Evolutionary conservation across 208 protist genomes (phyloP), one percentile per base, ranked within the genome.

Genomic region (Borovskyia barvae): DNA sequence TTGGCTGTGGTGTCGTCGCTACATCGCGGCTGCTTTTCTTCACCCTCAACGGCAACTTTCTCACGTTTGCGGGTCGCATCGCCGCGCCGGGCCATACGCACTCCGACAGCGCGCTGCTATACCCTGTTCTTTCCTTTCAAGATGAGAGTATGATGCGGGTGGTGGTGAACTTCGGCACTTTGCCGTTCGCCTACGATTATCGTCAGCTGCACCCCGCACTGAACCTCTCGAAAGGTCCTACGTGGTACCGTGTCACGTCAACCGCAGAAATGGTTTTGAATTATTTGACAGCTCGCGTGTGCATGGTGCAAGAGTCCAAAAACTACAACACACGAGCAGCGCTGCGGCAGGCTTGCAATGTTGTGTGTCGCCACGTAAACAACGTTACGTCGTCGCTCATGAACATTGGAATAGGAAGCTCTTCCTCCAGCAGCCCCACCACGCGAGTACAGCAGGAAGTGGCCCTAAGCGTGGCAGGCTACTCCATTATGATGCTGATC

Each of bases 41-140:
- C 66, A 96, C 90, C 1, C 77, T 93, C 5, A 96, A 96, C 60
- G 90, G 90, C 28, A 53, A 63, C 37, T 89, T 96, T 26, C 68
- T 93, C 24, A 75, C 72, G n/a, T 87, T 78, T 50, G 64, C 79
- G 36, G 83, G 78, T 20, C 52, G 47, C 30, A 69, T 88, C 7
- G 50, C 55, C 17, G 73, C 75, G 12, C 65, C 63, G 40, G 58
- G 9, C 5, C 52, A 45, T 22, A 55, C 50, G 48, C 58, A 29
- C 66, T 82, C 20, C 32, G 64, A 64, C 32, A 63, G 49, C 49
- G 64, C 64, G 12, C 32, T 63, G 5, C 47, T 96, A 9, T 92
- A 79, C 57, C 90, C 90, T 4, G 65, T 71, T 11, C 39, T 96
- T 22, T 79, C 67, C 12, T 81, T 96, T 42, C 80, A 81, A 42